Conservation (phyloP, 2,329 filamentous ascomycete genomes). For the Amauroascus niger region DNA sequence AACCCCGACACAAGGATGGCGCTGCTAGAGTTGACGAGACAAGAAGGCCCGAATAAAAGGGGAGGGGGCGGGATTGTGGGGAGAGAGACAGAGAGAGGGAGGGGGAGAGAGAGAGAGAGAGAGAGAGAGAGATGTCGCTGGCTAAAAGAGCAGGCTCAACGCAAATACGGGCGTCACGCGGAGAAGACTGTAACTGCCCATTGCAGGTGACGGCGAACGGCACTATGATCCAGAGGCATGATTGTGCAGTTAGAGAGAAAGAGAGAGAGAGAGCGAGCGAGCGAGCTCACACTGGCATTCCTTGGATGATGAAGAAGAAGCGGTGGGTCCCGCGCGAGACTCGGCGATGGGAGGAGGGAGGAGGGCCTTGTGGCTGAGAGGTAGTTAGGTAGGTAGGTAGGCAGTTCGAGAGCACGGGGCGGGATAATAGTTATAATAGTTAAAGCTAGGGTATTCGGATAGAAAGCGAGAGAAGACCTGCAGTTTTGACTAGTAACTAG, state of each 20-base stretch:
- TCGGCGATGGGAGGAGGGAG: background rate
- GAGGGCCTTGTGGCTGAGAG: slow-evolving; percentile 4
- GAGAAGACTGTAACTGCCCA: background rate
- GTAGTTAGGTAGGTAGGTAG: too few species aligned
- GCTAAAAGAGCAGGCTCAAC: background rate
- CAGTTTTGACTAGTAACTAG: background rate
- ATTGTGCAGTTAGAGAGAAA: too few species aligned
- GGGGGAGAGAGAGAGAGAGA: background rate
- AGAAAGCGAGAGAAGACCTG: slow-evolving; percentile 9
- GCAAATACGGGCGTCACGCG: slow-evolving; percentile 1
- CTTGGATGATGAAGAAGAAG: background rate
- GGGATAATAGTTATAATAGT: too few species aligned
- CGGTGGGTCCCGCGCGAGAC: background rate
- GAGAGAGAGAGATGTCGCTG: background rate
- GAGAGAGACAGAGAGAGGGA: background rate
- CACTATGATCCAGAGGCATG: background rate
- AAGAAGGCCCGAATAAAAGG: too few species aligned
- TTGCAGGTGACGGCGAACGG: background rate
- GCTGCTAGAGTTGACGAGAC: too few species aligned
- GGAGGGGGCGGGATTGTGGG: background rate
- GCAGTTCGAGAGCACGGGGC: too few species aligned
- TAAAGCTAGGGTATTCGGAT: background rate
- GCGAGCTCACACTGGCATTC: background rate
- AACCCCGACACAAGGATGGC: background rate
- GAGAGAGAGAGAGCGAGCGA: too few species aligned